Percentiles rank a stretch among this genome's conserved stretches.
These are phyloP conservation scores for Evansstolkia leycettana DNA, from an alignment of 495 filamentous ascomycete genomes.

Conservation along the genomic window DNA sequence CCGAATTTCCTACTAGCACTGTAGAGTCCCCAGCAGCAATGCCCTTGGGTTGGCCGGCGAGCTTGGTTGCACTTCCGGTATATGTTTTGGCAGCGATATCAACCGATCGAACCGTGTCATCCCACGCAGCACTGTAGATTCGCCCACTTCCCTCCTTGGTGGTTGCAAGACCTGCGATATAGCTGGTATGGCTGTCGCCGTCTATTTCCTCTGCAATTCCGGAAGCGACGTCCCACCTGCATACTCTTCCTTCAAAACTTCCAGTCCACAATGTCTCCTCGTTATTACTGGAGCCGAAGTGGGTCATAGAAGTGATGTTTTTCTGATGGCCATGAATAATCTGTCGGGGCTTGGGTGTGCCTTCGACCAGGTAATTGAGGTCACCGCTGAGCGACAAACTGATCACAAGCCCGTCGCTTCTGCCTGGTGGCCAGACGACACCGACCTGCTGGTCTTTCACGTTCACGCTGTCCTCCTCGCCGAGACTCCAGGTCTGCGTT, in stretches of 20 bases:
- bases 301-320: slow-evolving; percentile 65
- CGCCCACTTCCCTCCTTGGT: slow-evolving; percentile 38
- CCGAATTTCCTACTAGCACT: slow-evolving; percentile 52
- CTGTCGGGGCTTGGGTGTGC: slow-evolving; percentile 50
- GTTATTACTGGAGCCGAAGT: slow-evolving; percentile 27
- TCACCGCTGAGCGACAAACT: slow-evolving; percentile 80
- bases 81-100: slow-evolving; percentile 49
- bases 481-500: slow-evolving; percentile 73
- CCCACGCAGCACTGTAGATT: slow-evolving; percentile 85
- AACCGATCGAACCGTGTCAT: slow-evolving; percentile 78
- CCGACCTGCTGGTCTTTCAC: slow-evolving; percentile 85
- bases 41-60: slow-evolving; percentile 50
- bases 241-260: slow-evolving; percentile 79
- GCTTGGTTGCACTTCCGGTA: slow-evolving; percentile 36
- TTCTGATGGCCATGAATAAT: slow-evolving; percentile 90
- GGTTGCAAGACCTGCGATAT: slow-evolving; percentile 63
- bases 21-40: slow-evolving; percentile 31
- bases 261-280: slow-evolving; percentile 66
- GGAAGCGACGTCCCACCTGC: slow-evolving; percentile 61
- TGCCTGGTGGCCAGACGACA: slow-evolving; percentile 78
- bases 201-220: slow-evolving; percentile 59
- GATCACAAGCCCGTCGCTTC: slow-evolving; percentile 76
- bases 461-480: slow-evolving; percentile 63
- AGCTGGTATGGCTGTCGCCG: slow-evolving; percentile 69
- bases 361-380: slow-evolving; percentile 74